Evolutionary conservation across 345 rosid species (phyloP), one percentile per base, ranked within the genome.

Genomic region (Limnanthes douglasii): DNA sequence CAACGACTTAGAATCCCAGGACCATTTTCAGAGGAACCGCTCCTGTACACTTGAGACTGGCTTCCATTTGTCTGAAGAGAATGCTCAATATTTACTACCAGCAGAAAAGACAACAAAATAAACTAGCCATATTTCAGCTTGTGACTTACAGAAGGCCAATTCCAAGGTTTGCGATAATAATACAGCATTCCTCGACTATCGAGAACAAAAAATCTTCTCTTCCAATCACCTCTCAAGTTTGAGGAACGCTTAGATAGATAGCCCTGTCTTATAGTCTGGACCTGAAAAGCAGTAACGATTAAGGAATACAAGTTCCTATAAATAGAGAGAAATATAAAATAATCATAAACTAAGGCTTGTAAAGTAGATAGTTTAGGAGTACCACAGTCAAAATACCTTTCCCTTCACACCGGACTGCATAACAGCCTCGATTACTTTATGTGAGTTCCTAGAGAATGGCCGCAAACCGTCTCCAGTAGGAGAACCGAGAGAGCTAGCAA

Each of bases 231-330:
- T 50, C 92, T 72, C 61, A 79, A 46, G 56, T 75, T 79, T 45
- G 85, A 75, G n/a, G 92, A 79, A 50, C 92, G 75, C 58, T 79
- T 79, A 17, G 92, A 72, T 9, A 79, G 60, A 60, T 75, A 79
- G 14, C 93, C 93, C 59, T 79, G 85, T 35, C 81, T 65, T 37
- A 79, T 75, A 26, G 78, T 75, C 68, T 75, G 75, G 36, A 79
- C 85, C 93, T 79, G 69, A 37, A 42, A 19, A 28, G 34, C 34
- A 15, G 24, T 37, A 17, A 17, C 13, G 1, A 18, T n/a, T n/a
- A n/a, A n/a, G n/a, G n/a, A n/a, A n/a, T n/a, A n/a, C n/a, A n/a
- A n/a, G n/a, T n/a, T n/a, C n/a, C n/a, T n/a, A n/a, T n/a, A n/a
- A n/a, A n/a, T n/a, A n/a, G n/a, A n/a, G n/a, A n/a, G n/a, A n/a